Base-by-base conservation (phyloP, 1,139 yeast genomes). In the Zhuliangozyma parablackwelliae region DNA sequence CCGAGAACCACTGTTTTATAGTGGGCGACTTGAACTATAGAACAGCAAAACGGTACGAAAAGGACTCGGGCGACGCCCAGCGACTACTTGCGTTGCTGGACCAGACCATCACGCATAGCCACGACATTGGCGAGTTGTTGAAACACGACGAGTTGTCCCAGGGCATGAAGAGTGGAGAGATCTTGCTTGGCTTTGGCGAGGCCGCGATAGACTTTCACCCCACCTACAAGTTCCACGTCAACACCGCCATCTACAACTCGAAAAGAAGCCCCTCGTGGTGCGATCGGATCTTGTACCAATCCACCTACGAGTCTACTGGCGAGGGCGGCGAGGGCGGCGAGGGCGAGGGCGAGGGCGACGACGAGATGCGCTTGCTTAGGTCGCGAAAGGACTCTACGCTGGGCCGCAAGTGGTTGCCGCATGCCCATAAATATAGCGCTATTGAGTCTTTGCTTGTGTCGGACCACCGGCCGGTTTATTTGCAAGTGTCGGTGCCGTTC, bases 21-120 rank as follows among this genome's bases (percentile, higher is more conserved):
- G 61, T 86, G 70, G 97, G 97, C 0, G 97, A 89, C 56, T 64
- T 89, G 49, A 89, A 89, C 56, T 89, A 84, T 57, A 69, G 97
- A 35, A 74, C 80, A 3, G 58, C 69, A 3, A 63, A 75, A 42
- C 45, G 55, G 28, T 46, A 50, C 32, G 46, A 49, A 10, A 32
- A 41, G 0, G 48, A 48, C 20, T 36, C 45, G n/a, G 37, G 41
- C 16, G 42, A 46, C 3, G 40, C 53, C 20, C 45, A 45, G 12
- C 49, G 50, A 26, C 50, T 65, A 21, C 38, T 51, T 4, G 37
- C 47, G 2, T 42, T 64, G 16, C 63, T 54, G 33, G 65, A 60
- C 42, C 60, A 50, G 44, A 47, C 48, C 36, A 47, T 36, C 27
- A 40, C 34, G 5, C 29, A 29, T 3, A 30, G 40, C 3, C 46